Evolutionary conservation across 228 moss, liverwort and hornwort species (phyloP), one percentile per base, ranked within the genome.

Genomic region (Sphagnum magellanicum): DNA sequence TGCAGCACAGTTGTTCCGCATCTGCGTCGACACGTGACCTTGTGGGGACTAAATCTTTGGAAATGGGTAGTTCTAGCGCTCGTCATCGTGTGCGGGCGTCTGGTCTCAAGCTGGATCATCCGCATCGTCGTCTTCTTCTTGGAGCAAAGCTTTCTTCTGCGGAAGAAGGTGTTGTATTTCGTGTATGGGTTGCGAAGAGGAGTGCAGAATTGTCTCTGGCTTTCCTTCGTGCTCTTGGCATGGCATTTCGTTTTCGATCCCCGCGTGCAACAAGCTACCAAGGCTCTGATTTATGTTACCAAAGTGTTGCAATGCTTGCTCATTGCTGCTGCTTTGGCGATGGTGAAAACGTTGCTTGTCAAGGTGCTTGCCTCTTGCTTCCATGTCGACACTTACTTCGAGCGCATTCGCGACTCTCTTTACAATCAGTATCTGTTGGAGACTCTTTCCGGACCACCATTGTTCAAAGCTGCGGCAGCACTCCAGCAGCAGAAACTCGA

Each of bases 391-490:
- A 93, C 88, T 5, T 98, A 88, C 67, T 98, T 98, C 57, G 97
- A 93, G 74, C 82, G 97, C 16, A 93, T 98, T 14, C 97, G 93
- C 16, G 97, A 98, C 52, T 91, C 93, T 1, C 74, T 98, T 8
- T 91, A 93, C 79, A 90, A 89, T 63, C 97, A 98, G 73, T 90
- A 93, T 66, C 78, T 98, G 5, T 77, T 98, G 88, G 97, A 98
- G 69, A 80, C 93, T 5, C 84, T 98, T 1, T 79, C 91, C 0
- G 90, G 91, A 3, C 90, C 79, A 7, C 97, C 97, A 0, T 60
- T 85, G 16, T 4, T 67, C n/a, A 84, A 90, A 0, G 32, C 32
- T 32, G 32, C 32, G 32, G 32, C 32, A 32, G 32, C 32, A 32
- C 32, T 32, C 32, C 93, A 98, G 0, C 92, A 93, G 9, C 81